These are phyloP conservation scores for Microstroma glucosiphilum DNA, from an alignment of 1,284 basidiomycete genomes.

Conservation along the genomic window DNA sequence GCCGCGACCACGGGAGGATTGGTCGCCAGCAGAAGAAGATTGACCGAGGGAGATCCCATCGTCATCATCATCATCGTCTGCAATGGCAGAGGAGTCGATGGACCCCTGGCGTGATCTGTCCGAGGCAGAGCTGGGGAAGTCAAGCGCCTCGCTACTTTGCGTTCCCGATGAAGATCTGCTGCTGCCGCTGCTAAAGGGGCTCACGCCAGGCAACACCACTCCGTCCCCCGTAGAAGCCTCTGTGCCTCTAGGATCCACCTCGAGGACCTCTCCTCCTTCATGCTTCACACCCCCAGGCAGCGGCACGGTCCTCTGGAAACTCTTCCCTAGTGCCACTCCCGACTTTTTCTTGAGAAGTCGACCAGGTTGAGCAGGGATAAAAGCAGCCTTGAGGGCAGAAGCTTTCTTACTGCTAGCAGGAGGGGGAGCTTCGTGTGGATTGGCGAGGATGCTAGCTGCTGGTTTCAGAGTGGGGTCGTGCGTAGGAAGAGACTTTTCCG, in stretches of 20 bases:
- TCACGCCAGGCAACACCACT: slow-evolving; percentile 17
- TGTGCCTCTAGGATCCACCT: slow-evolving; percentile 32
- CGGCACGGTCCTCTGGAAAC: slow-evolving; percentile 27
- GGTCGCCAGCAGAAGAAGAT: background rate
- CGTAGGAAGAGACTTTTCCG: background rate
- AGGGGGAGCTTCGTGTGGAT: slow-evolving; percentile 27
- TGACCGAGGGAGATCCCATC: background rate
- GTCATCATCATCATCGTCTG: background rate
- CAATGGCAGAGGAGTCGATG: background rate
- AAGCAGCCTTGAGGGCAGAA: slow-evolving; percentile 25
- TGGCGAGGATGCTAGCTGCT: slow-evolving; percentile 23
- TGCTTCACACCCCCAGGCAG: slow-evolving; percentile 16
- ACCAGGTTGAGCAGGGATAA: slow-evolving; percentile 30
- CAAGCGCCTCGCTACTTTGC: background rate
- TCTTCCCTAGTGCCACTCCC: slow-evolving; percentile 32
- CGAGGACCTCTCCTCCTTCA: slow-evolving; percentile 34
- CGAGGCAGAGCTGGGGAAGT: background rate
- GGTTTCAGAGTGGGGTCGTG: background rate
- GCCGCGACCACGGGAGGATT: background rate
- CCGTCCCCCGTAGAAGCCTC: slow-evolving; percentile 32
- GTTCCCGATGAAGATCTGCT: slow-evolving; percentile 1
- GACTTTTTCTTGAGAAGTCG: slow-evolving; percentile 25
- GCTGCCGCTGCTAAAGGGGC: background rate
- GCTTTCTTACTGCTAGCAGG: slow-evolving; percentile 4
- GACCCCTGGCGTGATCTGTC: background rate